phyloP scores from a whole-genome alignment of 2,329 filamentous ascomycete species.

The Eutypa lata region DNA sequence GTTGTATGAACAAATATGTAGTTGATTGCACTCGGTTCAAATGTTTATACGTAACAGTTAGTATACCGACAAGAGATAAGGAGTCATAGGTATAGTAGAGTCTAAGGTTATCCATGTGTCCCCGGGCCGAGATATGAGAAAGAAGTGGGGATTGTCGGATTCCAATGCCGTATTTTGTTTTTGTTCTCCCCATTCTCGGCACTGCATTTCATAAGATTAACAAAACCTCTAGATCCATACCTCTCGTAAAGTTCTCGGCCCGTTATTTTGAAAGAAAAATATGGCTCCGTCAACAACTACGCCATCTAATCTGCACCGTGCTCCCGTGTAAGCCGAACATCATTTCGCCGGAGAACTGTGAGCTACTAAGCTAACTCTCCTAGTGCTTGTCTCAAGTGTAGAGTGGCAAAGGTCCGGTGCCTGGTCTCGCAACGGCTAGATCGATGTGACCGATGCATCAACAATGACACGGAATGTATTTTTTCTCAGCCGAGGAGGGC shows the following conservation, averaged over 20 bases:
- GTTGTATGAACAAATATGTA: too few species aligned
- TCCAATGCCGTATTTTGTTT: not conserved
- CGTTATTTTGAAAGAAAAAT: not conserved
- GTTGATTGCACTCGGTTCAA: too few species aligned
- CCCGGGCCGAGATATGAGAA: not conserved
- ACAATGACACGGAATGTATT: not conserved
- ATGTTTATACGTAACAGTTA: too few species aligned
- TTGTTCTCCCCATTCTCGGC: not conserved
- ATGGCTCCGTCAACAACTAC: not conserved
- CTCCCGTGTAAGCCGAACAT: not conserved
- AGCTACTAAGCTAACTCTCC: not conserved
- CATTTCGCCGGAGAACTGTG: not conserved
- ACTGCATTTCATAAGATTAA: not conserved
- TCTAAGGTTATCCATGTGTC: not conserved
- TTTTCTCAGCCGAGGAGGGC: not conserved
- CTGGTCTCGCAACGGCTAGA: not conserved
- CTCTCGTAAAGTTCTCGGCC: not conserved
- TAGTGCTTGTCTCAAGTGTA: not conserved
- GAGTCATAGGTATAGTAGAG: too few species aligned
- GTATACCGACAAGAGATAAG: too few species aligned
- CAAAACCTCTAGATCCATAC: not conserved
- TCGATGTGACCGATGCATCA: not conserved
- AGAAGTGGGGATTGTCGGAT: not conserved
- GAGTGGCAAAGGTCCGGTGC: not conserved
- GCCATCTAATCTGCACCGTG: not conserved